Evolutionary conservation across 2,329 filamentous ascomycete genomes (phyloP).

Genomic region (Paraphaeosphaeria sporulosa): DNA sequence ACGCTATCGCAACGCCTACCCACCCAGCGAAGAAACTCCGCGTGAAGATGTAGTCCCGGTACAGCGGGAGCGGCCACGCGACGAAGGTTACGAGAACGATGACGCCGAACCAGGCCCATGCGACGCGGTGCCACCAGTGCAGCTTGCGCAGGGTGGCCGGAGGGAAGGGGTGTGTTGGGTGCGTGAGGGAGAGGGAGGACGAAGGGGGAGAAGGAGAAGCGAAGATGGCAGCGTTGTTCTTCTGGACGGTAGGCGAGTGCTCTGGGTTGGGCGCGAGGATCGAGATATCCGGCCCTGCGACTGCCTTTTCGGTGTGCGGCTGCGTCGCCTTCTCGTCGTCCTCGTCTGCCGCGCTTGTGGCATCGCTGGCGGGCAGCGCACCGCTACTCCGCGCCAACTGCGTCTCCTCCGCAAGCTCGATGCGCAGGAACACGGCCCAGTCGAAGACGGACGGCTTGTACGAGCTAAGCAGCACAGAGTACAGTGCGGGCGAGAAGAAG

Average conservation of each 20-base stretch:
- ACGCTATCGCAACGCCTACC: constrained; percentile 55
- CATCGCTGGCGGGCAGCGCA: neutral
- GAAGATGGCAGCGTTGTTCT: constrained; percentile 6
- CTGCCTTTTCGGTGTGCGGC: neutral
- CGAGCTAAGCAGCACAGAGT: constrained; percentile 10
- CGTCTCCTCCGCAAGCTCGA: constrained; percentile 13
- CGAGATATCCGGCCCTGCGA: neutral
- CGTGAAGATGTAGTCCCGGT: constrained; percentile 59
- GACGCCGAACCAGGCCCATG: constrained; percentile 41
- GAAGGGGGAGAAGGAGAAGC: neutral
- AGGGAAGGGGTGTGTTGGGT: constrained; percentile 51
- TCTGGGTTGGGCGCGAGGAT: neutral
- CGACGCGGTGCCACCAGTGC: constrained; percentile 43
- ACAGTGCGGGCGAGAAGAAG: constrained; percentile 12
- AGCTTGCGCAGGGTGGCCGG: constrained; percentile 38
- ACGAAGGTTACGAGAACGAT: constrained; percentile 57
- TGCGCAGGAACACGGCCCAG: constrained; percentile 14
- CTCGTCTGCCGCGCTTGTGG: neutral
- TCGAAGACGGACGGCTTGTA: constrained; percentile 12
- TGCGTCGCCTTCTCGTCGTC: neutral
- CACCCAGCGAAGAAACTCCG: constrained; percentile 57
- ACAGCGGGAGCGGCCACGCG: constrained; percentile 60
- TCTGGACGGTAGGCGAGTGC: neutral
- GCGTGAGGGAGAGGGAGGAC: neutral
- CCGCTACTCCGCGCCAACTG: neutral